Conservation (phyloP, 192 early-diverging fungal genomes). For the Dimargaris verticillata region DNA sequence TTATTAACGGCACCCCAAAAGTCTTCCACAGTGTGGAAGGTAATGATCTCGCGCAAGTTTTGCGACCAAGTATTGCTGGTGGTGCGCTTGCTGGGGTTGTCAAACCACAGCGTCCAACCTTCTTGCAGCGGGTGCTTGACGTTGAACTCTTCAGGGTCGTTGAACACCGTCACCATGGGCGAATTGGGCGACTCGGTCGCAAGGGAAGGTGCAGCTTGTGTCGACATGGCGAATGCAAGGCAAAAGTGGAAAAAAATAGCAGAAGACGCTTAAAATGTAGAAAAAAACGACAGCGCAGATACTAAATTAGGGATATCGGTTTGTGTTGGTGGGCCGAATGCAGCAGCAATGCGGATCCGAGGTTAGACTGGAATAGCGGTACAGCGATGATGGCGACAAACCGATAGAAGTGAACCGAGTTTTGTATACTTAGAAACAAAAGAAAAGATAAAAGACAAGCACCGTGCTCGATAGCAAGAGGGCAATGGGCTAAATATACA, state of each 20-base stretch:
- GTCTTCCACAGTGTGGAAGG: constrained; percentile 86
- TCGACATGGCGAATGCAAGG: no score
- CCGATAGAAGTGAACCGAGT: no score
- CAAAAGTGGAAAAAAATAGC: no score
- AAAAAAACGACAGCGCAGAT: neutral
- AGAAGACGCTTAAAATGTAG: neutral
- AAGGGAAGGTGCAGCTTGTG: no score
- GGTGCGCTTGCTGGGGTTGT: constrained; percentile 65
- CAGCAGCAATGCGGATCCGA: no score
- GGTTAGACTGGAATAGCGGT: no score
- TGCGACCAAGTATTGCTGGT: constrained; percentile 64
- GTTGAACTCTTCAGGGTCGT: constrained; percentile 51
- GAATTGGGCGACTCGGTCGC: constrained; percentile 2
- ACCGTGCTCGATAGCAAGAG: no score
- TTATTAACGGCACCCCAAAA: constrained; percentile 95
- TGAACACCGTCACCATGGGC: constrained; percentile 31
- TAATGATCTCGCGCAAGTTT: constrained; percentile 78
- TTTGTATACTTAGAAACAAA: no score
- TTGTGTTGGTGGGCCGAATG: no score
- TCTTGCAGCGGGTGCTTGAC: constrained; percentile 79
- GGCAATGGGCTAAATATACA: no score
- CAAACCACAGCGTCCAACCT: constrained; percentile 90
- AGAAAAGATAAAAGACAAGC: no score
- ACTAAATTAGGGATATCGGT: neutral
- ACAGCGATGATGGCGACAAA: no score